Evolutionary conservation across 345 rosid genomes (phyloP).

Genomic region (Gynandropsis gynandra): DNA sequence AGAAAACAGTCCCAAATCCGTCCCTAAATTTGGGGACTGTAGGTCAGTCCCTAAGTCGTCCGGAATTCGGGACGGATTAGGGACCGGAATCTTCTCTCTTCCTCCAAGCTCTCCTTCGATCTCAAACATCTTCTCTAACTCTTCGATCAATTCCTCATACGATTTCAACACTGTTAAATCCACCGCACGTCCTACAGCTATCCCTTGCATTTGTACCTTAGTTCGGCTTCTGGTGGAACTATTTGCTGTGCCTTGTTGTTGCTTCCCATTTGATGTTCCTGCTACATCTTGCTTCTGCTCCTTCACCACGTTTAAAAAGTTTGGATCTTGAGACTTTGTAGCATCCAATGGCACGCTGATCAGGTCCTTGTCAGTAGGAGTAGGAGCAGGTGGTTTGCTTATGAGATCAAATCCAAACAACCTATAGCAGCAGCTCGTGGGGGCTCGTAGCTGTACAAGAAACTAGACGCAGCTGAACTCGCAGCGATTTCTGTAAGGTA

Average conservation of each 20-base stretch:
- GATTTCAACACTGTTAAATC: constrained; percentile 51
- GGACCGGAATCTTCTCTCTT: too few relatives aligned
- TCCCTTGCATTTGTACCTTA: constrained; percentile 79
- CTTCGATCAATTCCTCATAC: constrained; percentile 42
- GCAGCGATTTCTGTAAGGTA: constrained; percentile 35
- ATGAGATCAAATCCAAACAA: constrained; percentile 59
- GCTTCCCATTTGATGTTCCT: constrained; percentile 2
- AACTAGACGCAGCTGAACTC: constrained; percentile 25
- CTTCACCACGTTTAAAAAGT: constrained; percentile 18
- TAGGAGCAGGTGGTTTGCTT: constrained; percentile 20
- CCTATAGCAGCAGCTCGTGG: constrained; percentile 39
- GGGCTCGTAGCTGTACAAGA: constrained; percentile 24
- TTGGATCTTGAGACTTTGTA: constrained; percentile 31
- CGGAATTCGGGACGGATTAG: too few relatives aligned
- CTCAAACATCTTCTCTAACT: constrained; percentile 66
- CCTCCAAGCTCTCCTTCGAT: constrained; percentile 48
- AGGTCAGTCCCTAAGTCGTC: too few relatives aligned
- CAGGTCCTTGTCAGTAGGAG: constrained; percentile 29
- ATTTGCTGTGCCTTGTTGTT: not conserved
- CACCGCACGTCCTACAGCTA: constrained; percentile 65
- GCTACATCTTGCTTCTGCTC: constrained; percentile 35
- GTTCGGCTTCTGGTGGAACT: constrained; percentile 47
- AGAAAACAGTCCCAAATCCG: too few relatives aligned
- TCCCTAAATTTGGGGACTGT: too few relatives aligned
- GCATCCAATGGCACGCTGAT: constrained; percentile 15